Base-by-base conservation (phyloP, 1,284 basidiomycete genomes). In the Malassezia caprae region DNA sequence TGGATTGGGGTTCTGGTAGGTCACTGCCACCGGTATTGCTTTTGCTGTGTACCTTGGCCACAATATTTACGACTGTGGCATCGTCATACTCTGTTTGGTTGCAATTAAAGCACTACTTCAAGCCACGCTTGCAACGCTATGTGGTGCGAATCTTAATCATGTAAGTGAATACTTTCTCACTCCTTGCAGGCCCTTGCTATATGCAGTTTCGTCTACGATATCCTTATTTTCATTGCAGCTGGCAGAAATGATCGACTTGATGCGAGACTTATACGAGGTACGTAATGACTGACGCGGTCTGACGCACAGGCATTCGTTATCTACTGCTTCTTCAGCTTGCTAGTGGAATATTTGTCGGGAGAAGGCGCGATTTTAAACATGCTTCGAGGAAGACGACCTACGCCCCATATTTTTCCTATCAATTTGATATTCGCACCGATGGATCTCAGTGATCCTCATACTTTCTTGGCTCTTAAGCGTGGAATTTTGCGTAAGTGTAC, bases 81-180 rank as follows among this genome's bases (percentile, higher is more conserved):
- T 90, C 88, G 4, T 78, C 83, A 31, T 82, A 83, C 73, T 89
- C 88, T 2, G 90, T 98, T 64, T 82, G 81, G 65, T 80, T 90
- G 4, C 91, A 98, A 64, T 79, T 96, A 58, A 87, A 90, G 77
- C 61, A 72, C 45, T 76, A 76, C 45, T 68, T 69, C 56, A 68
- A 72, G 53, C 70, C 73, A 8, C 63, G 57, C 2, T 51, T 73
- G 19, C 72, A 62, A 67, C 87, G 90, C 62, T 88, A 89, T 81
- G 91, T 96, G 46, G 82, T 96, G 37, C 82, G 94, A 56, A 94
- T 99, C 72, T 88, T 98, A 84, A 68, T 96, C 65, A 96, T 96
- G 90, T 43, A 24, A 1, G 21, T 44, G 7, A n/a, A 10, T 13
- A 24, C 13, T 24, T 26, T 27, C 19, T 44, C 4, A 53, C 23